These are phyloP conservation scores for Magnolia officinalis DNA, from an alignment of 164 flowering plant genomes.

Conservation along the genomic window DNA sequence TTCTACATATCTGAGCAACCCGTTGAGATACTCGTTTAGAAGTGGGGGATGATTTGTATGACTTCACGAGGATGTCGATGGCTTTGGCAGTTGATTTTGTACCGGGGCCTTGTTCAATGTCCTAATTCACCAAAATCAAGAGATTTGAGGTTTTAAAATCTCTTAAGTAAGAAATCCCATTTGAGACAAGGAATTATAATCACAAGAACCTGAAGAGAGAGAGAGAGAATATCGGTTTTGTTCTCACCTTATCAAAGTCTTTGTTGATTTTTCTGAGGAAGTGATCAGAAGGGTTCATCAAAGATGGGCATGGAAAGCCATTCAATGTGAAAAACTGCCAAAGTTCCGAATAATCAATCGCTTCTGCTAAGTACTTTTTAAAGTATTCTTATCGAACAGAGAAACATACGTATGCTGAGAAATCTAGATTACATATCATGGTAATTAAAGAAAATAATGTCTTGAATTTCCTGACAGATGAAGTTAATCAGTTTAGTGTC, in stretches of 20 bases:
- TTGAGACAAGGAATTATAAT: not conserved
- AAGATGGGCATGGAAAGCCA: constrained; percentile 73
- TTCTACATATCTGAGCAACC: constrained; percentile 21
- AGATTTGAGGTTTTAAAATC: not conserved
- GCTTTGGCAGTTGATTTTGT: constrained; percentile 25
- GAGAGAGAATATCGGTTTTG: not conserved
- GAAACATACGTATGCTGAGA: no score
- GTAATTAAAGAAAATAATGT: no score
- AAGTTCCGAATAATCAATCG: not conserved
- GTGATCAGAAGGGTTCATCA: constrained; percentile 81
- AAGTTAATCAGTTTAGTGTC: no score
- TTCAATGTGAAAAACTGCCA: constrained; percentile 58
- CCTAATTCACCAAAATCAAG: constrained; percentile 12
- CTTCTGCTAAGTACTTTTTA: not conserved
- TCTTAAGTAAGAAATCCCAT: not conserved
- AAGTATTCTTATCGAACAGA: not conserved
- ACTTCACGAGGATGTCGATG: constrained; percentile 31
- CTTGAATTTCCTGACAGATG: no score
- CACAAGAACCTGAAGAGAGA: not conserved
- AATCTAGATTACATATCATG: no score
- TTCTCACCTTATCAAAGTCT: constrained; percentile 62
- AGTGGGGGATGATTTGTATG: constrained; percentile 40
- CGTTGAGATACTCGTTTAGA: constrained; percentile 20
- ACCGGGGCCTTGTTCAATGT: constrained; percentile 34
- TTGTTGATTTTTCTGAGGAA: constrained; percentile 67